These are phyloP conservation scores for Zoysia japonica DNA, from an alignment of 176 grass and related monocot species.

Conservation along the genomic window DNA sequence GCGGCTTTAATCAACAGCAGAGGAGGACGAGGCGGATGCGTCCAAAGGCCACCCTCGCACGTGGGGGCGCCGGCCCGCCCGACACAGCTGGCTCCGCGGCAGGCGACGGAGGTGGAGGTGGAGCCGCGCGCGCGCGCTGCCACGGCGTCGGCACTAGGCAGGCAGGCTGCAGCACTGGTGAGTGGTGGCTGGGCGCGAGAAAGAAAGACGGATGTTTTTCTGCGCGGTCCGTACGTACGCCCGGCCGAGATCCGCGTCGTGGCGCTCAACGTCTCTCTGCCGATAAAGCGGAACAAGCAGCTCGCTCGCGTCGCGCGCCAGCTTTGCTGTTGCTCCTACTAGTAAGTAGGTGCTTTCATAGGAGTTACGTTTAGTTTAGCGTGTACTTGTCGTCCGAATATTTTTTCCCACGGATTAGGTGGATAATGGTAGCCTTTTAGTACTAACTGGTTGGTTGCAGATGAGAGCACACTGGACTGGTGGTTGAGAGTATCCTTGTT, in stretches of 20 bases:
- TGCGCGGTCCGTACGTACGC: too few relatives aligned
- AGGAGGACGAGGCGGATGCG: not conserved
- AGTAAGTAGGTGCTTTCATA: too few relatives aligned
- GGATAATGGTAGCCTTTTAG: not conserved
- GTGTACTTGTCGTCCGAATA: conserved; percentile 14
- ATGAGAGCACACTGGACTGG: not conserved
- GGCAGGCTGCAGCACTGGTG: too few relatives aligned
- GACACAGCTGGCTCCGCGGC: conserved; percentile 6
- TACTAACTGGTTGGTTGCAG: too few relatives aligned
- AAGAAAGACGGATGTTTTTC: not conserved
- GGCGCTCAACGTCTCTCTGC: too few relatives aligned
- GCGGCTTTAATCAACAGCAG: not conserved
- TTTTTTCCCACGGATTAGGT: conserved; percentile 11
- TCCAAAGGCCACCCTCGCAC: conserved; percentile 23
- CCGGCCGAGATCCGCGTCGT: too few relatives aligned
- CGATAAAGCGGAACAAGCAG: too few relatives aligned
- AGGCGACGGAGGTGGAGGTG: not conserved
- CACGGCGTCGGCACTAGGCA: not conserved
- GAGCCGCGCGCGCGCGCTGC: not conserved
- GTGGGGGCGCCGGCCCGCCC: not conserved
- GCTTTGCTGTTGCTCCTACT: too few relatives aligned
- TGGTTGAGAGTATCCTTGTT: not conserved
- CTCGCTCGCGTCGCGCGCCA: too few relatives aligned
- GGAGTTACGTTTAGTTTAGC: not conserved
- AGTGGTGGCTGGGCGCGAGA: not conserved